Percentiles rank a stretch among this genome's conserved stretches.
These are phyloP conservation scores for Pleoardoris graminearum DNA, from an alignment of 2,329 filamentous ascomycete species.

Conservation along the genomic window DNA sequence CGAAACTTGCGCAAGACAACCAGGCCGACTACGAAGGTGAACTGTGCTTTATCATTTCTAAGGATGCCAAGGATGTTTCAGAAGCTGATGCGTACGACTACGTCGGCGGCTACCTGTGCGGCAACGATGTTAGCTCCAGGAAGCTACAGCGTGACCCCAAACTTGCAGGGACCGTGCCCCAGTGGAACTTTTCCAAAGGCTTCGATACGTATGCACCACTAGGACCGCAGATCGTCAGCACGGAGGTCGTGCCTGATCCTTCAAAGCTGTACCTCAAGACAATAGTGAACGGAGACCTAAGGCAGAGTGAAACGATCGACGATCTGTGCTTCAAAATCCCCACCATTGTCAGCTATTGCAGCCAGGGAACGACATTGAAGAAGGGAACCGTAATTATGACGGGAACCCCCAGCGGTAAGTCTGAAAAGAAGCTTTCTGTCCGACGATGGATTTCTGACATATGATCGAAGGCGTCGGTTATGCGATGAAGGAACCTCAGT, in stretches of 20 bases:
- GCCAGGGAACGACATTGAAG: constrained; percentile 51
- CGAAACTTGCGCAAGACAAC: constrained; percentile 54
- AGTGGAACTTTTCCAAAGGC: constrained; percentile 62
- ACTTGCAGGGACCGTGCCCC: constrained; percentile 56
- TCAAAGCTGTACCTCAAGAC: constrained; percentile 50
- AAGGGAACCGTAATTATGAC: constrained; percentile 57
- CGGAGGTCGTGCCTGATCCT: constrained; percentile 50
- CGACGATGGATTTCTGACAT: background rate
- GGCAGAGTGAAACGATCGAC: constrained; percentile 55
- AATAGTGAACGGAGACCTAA: constrained; percentile 52
- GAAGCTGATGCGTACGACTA: constrained; percentile 52
- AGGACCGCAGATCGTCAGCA: constrained; percentile 55
- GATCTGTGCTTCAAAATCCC: constrained; percentile 55
- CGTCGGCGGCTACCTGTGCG: constrained; percentile 58
- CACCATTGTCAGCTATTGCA: constrained; percentile 52
- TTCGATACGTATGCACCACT: constrained; percentile 61
- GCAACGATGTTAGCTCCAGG: constrained; percentile 60
- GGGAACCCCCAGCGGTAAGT: constrained; percentile 46
- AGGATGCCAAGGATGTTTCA: constrained; percentile 56
- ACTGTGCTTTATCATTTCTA: constrained; percentile 55
- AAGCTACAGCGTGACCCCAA: constrained; percentile 57
- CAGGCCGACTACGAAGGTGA: constrained; percentile 50
- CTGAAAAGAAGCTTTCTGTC: background rate
- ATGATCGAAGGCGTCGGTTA: constrained; percentile 41
- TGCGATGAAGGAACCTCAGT: constrained; percentile 47